These are phyloP conservation scores for Malassezia psittaci DNA, from an alignment of 1,284 basidiomycete genomes.

Conservation along the genomic window DNA sequence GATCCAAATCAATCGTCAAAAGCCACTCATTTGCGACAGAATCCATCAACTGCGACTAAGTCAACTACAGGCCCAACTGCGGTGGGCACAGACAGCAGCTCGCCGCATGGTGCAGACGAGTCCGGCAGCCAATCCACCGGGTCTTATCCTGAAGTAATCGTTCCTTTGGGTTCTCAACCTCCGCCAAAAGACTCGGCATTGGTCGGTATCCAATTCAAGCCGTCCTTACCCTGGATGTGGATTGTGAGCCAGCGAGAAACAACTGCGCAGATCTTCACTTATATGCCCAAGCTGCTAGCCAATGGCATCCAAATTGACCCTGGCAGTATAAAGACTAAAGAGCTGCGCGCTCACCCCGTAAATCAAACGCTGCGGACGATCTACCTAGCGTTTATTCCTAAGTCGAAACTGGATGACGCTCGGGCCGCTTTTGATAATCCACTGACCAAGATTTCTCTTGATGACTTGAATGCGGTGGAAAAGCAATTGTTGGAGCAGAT, in stretches of 20 bases:
- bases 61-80: too few relatives aligned
- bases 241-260: conserved; percentile 34
- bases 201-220: conserved; percentile 33
- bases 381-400: conserved; percentile 39
- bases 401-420: neutral
- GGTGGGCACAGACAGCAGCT: too few relatives aligned
- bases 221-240: conserved; percentile 35
- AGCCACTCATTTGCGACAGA: too few relatives aligned
- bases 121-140: too few relatives aligned
- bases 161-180: neutral
- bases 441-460: conserved; percentile 19
- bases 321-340: neutral
- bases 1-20: neutral
- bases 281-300: conserved; percentile 37
- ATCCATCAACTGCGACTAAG: too few relatives aligned
- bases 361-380: conserved; percentile 21
- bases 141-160: neutral
- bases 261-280: conserved; percentile 43
- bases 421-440: neutral
- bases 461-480: conserved; percentile 25
- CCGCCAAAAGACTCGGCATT: neutral
- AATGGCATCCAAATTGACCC: conserved; percentile 6
- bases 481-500: conserved; percentile 33
- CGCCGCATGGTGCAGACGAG: too few relatives aligned
- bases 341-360: neutral